Evolutionary conservation across 2,329 filamentous ascomycete species (phyloP).

Genomic region (Penicillium palitans): DNA sequence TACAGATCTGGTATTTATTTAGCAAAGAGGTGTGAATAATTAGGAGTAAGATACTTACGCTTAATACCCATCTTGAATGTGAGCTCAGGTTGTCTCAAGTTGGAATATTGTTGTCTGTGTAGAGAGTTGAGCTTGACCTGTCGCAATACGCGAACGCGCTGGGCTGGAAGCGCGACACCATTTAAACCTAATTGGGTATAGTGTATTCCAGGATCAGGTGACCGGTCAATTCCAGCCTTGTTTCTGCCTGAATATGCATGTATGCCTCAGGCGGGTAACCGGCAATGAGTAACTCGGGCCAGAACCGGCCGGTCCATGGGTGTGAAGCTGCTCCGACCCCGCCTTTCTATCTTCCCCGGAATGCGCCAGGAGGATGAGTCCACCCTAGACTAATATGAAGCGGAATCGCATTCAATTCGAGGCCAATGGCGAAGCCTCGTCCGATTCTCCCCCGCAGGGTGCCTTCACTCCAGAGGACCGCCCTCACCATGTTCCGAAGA

Average conservation of each 20-base stretch:
- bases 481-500: slow-evolving; percentile 41
- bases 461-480: slow-evolving; percentile 32
- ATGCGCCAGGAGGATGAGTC: slow-evolving; percentile 26
- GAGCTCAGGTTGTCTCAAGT: slow-evolving; percentile 1
- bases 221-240: slow-evolving; percentile 1
- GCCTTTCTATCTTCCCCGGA: slow-evolving; percentile 24
- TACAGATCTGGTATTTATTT: slow-evolving; percentile 60
- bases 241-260: slow-evolving; percentile 7
- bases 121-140: slow-evolving; percentile 8
- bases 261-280: slow-evolving; percentile 21
- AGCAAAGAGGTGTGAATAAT: slow-evolving; percentile 54
- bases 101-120: neutral
- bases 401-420: slow-evolving; percentile 43
- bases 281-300: slow-evolving; percentile 15
- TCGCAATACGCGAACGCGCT: slow-evolving; percentile 20
- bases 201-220: slow-evolving; percentile 20
- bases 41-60: slow-evolving; percentile 38
- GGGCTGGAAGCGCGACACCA: slow-evolving; percentile 17
- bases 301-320: slow-evolving; percentile 14
- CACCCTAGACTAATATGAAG: slow-evolving; percentile 33
- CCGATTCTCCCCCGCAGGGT: slow-evolving; percentile 35
- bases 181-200: slow-evolving; percentile 22
- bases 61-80: slow-evolving; percentile 52
- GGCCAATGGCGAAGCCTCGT: slow-evolving; percentile 38
- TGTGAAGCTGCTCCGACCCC: slow-evolving; percentile 17